Evolutionary conservation across 1,139 yeast species (phyloP).

Genomic region (Taiozyma sp.): DNA sequence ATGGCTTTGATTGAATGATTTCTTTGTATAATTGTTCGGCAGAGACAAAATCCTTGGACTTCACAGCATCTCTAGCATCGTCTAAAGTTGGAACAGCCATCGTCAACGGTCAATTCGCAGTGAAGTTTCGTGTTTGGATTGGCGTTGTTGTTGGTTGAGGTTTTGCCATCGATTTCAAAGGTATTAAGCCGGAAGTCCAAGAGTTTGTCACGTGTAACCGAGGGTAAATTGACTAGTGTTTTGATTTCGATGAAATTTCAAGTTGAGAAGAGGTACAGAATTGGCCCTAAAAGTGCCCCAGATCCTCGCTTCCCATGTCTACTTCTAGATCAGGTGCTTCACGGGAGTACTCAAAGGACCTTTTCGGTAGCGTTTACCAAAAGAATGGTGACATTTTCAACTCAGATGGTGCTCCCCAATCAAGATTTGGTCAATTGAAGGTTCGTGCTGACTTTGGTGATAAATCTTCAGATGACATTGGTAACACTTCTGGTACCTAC

Average conservation of each 20-base stretch:
- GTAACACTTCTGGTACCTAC: constrained; percentile 7
- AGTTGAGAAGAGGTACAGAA: not conserved
- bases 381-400: constrained; percentile 19
- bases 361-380: constrained; percentile 20
- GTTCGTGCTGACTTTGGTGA: constrained; percentile 11
- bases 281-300: not conserved
- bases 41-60: constrained; percentile 38
- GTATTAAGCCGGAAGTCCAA: not conserved
- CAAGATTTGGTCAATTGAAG: constrained; percentile 18
- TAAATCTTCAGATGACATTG: constrained; percentile 17
- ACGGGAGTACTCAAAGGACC: constrained; percentile 17
- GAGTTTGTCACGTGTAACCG: not conserved
- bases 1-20: constrained; percentile 28
- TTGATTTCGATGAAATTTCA: not conserved
- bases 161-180: not conserved
- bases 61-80: constrained; percentile 53
- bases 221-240: not conserved
- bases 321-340: constrained; percentile 9
- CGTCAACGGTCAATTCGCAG: not conserved
- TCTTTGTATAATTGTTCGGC: constrained; percentile 56
- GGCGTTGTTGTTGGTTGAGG: not conserved
- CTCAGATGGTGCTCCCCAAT: constrained; percentile 8
- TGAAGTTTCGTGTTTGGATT: not conserved
- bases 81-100: constrained; percentile 34
- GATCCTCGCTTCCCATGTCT: constrained; percentile 3